Conservation (phyloP, 176 grass and related monocot species). For the Neostapfia colusana region DNA sequence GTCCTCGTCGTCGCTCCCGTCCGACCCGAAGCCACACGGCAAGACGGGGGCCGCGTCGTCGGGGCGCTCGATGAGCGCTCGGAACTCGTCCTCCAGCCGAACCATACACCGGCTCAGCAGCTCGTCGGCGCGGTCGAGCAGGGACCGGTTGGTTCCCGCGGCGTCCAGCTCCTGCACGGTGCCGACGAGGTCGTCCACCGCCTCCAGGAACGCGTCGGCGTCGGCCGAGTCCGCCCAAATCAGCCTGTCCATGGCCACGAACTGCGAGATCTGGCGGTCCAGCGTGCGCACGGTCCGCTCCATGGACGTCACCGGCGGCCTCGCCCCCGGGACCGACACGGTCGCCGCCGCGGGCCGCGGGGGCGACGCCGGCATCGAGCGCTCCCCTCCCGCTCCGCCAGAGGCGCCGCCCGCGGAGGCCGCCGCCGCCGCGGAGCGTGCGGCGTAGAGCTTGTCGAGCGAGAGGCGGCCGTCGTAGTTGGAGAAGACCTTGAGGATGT, state of each 20-base stretch:
- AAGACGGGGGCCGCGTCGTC: conserved; percentile 57
- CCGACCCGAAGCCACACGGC: conserved; percentile 53
- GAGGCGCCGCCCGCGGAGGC: neutral
- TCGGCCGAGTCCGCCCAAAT: conserved; percentile 76
- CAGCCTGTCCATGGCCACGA: conserved; percentile 62
- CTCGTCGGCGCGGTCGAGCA: conserved; percentile 88
- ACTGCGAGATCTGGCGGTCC: conserved; percentile 92
- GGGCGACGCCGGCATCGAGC: conserved; percentile 42
- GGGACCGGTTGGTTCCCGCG: conserved; percentile 54
- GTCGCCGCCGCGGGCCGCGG: neutral
- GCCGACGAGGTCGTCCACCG: conserved; percentile 77
- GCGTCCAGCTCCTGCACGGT: conserved; percentile 86
- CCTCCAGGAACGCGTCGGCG: conserved; percentile 82
- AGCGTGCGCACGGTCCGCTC: conserved; percentile 85
- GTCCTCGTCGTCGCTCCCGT: conserved; percentile 56
- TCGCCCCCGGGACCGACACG: neutral
- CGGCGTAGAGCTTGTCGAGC: conserved; percentile 78
- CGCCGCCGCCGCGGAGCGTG: conserved; percentile 24
- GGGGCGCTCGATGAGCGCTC: conserved; percentile 79
- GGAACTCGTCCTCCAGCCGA: conserved; percentile 88
- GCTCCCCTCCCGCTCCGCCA: conserved; percentile 31
- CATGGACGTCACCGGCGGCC: conserved; percentile 51
- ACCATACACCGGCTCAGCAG: conserved; percentile 86
- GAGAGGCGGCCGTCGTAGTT: conserved; percentile 89
- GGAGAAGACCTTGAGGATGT: conserved; percentile 94